These are phyloP conservation scores for Leccinellum albellum DNA, from an alignment of 768 basidiomycete species.

Conservation along the genomic window DNA sequence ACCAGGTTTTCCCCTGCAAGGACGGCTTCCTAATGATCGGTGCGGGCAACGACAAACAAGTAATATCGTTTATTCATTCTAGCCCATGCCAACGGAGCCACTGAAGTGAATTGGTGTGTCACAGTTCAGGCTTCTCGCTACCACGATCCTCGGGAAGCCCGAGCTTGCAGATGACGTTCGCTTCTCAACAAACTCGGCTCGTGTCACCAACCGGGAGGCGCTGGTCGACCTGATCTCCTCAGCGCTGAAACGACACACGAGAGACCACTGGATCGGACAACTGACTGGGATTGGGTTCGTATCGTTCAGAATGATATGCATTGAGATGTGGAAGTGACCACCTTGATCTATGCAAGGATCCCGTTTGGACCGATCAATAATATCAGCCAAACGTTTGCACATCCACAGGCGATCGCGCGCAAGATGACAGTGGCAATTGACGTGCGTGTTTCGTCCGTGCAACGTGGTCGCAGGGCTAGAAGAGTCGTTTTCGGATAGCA, in stretches of 20 bases:
- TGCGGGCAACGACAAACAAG: conserved; percentile 87
- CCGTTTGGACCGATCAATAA: conserved; percentile 93
- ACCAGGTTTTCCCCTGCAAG: conserved; percentile 85
- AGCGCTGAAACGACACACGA: conserved; percentile 50
- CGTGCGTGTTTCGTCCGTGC: conserved; percentile 46
- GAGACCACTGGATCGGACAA: conserved; percentile 70
- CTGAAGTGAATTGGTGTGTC: conserved; percentile 11
- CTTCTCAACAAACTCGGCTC: conserved; percentile 69
- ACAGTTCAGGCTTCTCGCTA: conserved; percentile 69
- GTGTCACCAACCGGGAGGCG: conserved; percentile 72
- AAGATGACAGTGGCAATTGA: conserved; percentile 73
- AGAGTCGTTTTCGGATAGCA: conserved; percentile 42
- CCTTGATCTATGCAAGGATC: conserved; percentile 42
- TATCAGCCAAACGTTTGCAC: conserved; percentile 83
- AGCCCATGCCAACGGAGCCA: background rate
- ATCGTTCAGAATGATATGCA: conserved; percentile 1
- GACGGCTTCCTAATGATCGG: conserved; percentile 93
- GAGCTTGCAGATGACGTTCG: conserved; percentile 55
- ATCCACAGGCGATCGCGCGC: conserved; percentile 81
- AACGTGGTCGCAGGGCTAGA: conserved; percentile 12
- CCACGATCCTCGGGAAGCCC: conserved; percentile 58
- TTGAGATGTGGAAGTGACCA: conserved; percentile 6
- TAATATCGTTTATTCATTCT: conserved; percentile 25
- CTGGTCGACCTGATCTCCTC: conserved; percentile 67
- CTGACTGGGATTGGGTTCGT: conserved; percentile 77